Conservation (phyloP, 2,329 filamentous ascomycete genomes). For the Cordyceps farinosa region DNA sequence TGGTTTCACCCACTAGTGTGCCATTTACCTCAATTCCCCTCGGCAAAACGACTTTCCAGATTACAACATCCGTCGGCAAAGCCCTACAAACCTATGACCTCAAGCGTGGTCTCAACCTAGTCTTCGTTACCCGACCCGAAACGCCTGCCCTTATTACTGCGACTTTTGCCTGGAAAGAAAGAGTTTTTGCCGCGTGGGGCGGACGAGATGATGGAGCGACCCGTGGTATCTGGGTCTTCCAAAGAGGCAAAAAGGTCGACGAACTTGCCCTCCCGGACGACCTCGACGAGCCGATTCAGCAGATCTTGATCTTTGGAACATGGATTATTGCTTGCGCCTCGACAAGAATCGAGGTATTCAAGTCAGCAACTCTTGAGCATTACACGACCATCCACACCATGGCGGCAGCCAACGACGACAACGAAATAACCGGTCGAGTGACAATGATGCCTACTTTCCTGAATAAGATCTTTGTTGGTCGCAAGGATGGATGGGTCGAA, state of each 20-base stretch:
- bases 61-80: constrained; percentile 89
- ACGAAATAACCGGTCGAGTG: constrained; percentile 71
- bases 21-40: constrained; percentile 87
- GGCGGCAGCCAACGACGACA: constrained; percentile 53
- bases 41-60: constrained; percentile 93
- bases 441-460: constrained; percentile 90
- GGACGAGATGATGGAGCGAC: constrained; percentile 47
- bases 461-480: constrained; percentile 91
- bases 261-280: constrained; percentile 67
- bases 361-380: constrained; percentile 75
- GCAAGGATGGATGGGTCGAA: constrained; percentile 83
- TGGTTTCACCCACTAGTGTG: constrained; percentile 86
- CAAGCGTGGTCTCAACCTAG: constrained; percentile 80
- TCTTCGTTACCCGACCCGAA: constrained; percentile 90
- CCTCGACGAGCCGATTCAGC: constrained; percentile 66
- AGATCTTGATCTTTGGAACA: constrained; percentile 79
- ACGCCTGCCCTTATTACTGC: constrained; percentile 84
- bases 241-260: constrained; percentile 79
- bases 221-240: constrained; percentile 84
- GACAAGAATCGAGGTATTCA: constrained; percentile 85
- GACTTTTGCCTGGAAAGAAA: constrained; percentile 81
- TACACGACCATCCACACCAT: constrained; percentile 77
- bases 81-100: constrained; percentile 95
- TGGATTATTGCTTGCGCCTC: constrained; percentile 82
- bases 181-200: constrained; percentile 87